Percentiles rank a stretch among this genome's conserved stretches.
Conservation (phyloP, 768 basidiomycete species). For the Clavulina sp. region DNA sequence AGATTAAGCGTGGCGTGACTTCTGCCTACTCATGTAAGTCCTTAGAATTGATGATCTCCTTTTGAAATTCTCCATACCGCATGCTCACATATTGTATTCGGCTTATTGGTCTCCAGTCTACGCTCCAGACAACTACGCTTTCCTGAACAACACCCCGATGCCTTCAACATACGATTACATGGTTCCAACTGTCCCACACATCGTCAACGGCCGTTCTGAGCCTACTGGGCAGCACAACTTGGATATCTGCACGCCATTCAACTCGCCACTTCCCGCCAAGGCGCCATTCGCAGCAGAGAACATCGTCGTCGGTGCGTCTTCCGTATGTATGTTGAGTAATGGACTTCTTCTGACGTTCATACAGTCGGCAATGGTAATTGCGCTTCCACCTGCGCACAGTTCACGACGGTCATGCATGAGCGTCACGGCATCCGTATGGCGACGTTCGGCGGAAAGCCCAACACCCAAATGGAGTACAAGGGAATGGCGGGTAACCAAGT, state of each 20-base stretch:
- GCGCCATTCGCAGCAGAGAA: background rate
- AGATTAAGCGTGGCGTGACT: background rate
- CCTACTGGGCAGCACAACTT: conserved; percentile 25
- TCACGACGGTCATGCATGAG: conserved; percentile 44
- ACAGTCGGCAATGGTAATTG: conserved; percentile 24
- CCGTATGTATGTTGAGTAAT: background rate
- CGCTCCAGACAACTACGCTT: conserved; percentile 34
- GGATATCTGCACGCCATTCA: background rate
- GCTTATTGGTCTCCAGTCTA: conserved; percentile 38
- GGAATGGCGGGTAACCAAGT: conserved; percentile 47
- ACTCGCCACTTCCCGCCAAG: background rate
- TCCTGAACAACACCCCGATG: conserved; percentile 29
- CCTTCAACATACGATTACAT: conserved; percentile 28
- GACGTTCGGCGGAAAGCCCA: conserved; percentile 40
- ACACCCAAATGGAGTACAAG: conserved; percentile 28
- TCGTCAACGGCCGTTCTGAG: conserved; percentile 28
- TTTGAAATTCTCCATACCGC: no score
- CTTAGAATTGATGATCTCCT: no score
- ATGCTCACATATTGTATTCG: no score
- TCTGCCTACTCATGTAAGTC: no score
- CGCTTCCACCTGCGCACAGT: conserved; percentile 47
- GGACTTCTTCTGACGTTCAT: conserved; percentile 11
- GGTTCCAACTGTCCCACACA: conserved; percentile 24
- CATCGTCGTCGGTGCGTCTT: background rate
- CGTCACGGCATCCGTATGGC: conserved; percentile 34